Percentiles rank a stretch among this genome's conserved stretches.
Conservation (phyloP, 2,329 filamentous ascomycete species). For the Knufia petricola region DNA sequence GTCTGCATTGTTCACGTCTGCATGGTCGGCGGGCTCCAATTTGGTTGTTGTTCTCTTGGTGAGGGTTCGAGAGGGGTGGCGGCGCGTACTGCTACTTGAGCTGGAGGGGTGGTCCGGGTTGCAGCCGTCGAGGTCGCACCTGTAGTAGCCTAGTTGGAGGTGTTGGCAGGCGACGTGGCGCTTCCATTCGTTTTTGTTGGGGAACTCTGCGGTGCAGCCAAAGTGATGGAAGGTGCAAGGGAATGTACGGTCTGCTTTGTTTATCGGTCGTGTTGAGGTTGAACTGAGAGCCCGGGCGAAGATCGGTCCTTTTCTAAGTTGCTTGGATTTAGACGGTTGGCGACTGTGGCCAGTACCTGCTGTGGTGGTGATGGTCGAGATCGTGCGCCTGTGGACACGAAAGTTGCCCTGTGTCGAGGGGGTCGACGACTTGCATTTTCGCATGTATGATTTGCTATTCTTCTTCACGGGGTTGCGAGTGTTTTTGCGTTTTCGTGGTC, state of each 20-base stretch:
- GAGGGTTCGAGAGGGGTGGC: slow-evolving; percentile 12
- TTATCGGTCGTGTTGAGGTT: neutral
- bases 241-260: slow-evolving; percentile 40
- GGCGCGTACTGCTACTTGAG: slow-evolving; percentile 8
- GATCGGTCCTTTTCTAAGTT: slow-evolving; percentile 2
- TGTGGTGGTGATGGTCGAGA: neutral
- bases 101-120: slow-evolving; percentile 21
- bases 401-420: neutral
- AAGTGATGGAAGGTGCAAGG: slow-evolving; percentile 70
- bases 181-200: slow-evolving; percentile 91
- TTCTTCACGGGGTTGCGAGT: slow-evolving; percentile 6
- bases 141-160: slow-evolving; percentile 62
- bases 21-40: no score
- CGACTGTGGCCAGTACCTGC: neutral
- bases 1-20: no score
- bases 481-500: neutral
- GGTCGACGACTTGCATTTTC: slow-evolving; percentile 6
- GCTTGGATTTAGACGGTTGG: slow-evolving; percentile 7
- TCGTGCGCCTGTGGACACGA: slow-evolving; percentile 12
- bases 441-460: slow-evolving; percentile 7
- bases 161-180: slow-evolving; percentile 76
- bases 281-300: neutral
- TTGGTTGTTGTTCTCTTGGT: neutral
- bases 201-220: slow-evolving; percentile 63
- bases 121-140: slow-evolving; percentile 59